Percentiles rank a stretch among this genome's conserved stretches.
phyloP scores from a whole-genome alignment of 768 basidiomycete species.

The Mycena vitilis region DNA sequence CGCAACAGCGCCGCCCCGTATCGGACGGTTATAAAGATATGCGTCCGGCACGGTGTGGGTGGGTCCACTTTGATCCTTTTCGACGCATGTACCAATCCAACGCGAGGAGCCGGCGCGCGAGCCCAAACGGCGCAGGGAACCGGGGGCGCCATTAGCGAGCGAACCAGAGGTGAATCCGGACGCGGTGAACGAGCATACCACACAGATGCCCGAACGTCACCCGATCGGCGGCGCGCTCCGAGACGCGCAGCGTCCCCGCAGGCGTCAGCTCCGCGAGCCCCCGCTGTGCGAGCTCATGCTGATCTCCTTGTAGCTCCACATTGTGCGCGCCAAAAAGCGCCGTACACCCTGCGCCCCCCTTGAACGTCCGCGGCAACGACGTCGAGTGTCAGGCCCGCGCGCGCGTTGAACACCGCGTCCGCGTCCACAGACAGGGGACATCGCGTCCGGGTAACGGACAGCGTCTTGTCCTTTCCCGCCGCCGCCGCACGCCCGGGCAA shows the following conservation, averaged over 20 bases:
- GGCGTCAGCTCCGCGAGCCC: constrained; percentile 61
- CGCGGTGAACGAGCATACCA: constrained; percentile 57
- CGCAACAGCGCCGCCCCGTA: too few relatives aligned
- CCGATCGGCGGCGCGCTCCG: constrained; percentile 68
- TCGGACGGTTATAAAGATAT: too few relatives aligned
- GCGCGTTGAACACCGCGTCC: constrained; percentile 77
- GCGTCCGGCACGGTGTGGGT: too few relatives aligned
- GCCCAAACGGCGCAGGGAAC: too few relatives aligned
- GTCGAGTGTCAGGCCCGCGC: constrained; percentile 64
- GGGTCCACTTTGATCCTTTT: too few relatives aligned
- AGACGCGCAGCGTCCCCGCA: constrained; percentile 52
- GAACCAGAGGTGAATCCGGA: too few relatives aligned
- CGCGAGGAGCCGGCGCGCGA: too few relatives aligned
- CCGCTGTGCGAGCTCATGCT: constrained; percentile 63
- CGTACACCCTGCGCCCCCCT: constrained; percentile 55
- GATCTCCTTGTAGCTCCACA: constrained; percentile 72
- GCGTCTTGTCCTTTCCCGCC: constrained; percentile 32
- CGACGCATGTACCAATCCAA: too few relatives aligned
- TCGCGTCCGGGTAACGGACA: constrained; percentile 65
- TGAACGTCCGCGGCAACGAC: constrained; percentile 66
- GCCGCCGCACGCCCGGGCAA: constrained; percentile 24
- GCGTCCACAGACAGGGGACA: constrained; percentile 84
- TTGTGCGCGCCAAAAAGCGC: constrained; percentile 94
- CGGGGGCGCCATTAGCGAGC: too few relatives aligned
- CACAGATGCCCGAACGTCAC: constrained; percentile 86